Evolutionary conservation across 495 filamentous ascomycete species (phyloP).

Genomic region (Neurospora sp.): DNA sequence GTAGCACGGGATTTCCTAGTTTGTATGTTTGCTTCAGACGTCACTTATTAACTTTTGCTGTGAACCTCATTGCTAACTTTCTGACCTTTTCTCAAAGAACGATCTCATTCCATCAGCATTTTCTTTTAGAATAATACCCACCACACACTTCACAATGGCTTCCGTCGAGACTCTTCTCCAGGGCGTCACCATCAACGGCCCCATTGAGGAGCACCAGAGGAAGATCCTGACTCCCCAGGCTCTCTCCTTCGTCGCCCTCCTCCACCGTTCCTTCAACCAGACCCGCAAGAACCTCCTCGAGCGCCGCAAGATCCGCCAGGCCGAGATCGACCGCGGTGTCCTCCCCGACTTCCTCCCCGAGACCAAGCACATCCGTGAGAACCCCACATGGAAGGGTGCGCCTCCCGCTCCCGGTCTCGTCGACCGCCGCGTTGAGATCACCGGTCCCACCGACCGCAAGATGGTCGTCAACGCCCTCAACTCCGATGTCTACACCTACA

Average conservation of each 20-base stretch:
- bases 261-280: constrained; percentile 88
- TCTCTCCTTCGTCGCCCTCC: constrained; percentile 82
- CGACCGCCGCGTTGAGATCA: constrained; percentile 97
- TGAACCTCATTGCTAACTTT: background rate
- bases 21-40: background rate
- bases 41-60: background rate
- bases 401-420: constrained; percentile 88
- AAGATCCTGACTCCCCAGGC: constrained; percentile 91
- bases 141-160: constrained; percentile 45
- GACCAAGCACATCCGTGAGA: constrained; percentile 91
- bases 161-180: constrained; percentile 66
- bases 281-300: constrained; percentile 86
- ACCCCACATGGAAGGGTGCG: constrained; percentile 89
- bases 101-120: background rate
- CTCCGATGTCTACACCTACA: constrained; percentile 97
- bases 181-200: constrained; percentile 77
- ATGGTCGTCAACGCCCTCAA: constrained; percentile 99
- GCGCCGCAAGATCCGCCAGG: constrained; percentile 77
- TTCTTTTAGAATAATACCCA: background rate
- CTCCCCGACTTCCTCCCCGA: constrained; percentile 95
- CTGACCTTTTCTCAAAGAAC: background rate
- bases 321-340: constrained; percentile 83
- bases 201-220: constrained; percentile 64
- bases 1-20: background rate
- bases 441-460: constrained; percentile 93